Percentiles rank a stretch among this genome's conserved stretches.
Evolutionary conservation across 2,329 filamentous ascomycete species (phyloP).

Genomic region (Aspergillus alliaceus): DNA sequence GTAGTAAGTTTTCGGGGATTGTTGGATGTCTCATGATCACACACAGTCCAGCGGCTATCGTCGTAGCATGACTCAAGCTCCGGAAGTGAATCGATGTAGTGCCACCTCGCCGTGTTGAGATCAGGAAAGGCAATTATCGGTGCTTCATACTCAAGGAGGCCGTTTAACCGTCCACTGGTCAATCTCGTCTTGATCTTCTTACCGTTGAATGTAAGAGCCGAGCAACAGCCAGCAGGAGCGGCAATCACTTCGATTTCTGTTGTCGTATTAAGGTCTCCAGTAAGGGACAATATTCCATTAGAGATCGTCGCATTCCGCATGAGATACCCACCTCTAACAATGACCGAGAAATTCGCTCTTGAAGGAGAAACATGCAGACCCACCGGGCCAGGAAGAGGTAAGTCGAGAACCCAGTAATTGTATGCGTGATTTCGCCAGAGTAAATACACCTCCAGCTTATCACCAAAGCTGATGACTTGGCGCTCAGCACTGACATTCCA

Average conservation of each 20-base stretch:
- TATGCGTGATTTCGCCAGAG: slow-evolving; percentile 32
- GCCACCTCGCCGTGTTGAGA: slow-evolving; percentile 15
- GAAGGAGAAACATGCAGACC: slow-evolving; percentile 22
- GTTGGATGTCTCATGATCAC: slow-evolving; percentile 7
- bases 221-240: no score
- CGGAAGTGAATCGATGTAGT: slow-evolving; percentile 16
- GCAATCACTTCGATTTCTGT: slow-evolving; percentile 18
- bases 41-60: slow-evolving; percentile 12
- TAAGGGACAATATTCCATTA: slow-evolving; percentile 1
- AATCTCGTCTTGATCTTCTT: no score
- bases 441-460: slow-evolving; percentile 26
- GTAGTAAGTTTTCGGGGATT: slow-evolving; percentile 18
- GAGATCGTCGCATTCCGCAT: slow-evolving; percentile 17
- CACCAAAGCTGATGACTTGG: slow-evolving; percentile 19
- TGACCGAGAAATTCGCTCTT: slow-evolving; percentile 20
- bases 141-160: slow-evolving; percentile 6
- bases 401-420: slow-evolving; percentile 30
- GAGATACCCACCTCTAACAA: slow-evolving; percentile 30
- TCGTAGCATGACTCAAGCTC: slow-evolving; percentile 13
- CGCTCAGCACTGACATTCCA: slow-evolving; percentile 13
- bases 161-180: slow-evolving; percentile 11
- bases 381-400: slow-evolving; percentile 19
- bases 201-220: no score
- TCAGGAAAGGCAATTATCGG: slow-evolving; percentile 9
- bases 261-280: slow-evolving; percentile 18